These are phyloP conservation scores for Pythium grandisporangium DNA, from an alignment of 352 stramenopile species.

Conservation along the genomic window DNA sequence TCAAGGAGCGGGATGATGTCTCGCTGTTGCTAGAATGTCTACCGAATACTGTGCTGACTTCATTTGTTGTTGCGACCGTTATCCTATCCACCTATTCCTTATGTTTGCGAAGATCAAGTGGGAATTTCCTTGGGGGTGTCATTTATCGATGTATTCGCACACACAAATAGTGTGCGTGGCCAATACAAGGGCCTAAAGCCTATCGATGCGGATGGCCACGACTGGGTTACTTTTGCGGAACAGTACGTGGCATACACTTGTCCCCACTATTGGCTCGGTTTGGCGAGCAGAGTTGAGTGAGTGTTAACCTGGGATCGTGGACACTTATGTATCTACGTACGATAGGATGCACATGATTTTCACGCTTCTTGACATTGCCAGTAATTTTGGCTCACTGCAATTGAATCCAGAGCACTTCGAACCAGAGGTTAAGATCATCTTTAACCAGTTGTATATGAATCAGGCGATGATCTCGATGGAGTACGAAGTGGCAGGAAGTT, in stretches of 20 bases:
- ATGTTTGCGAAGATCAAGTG: conserved; percentile 48
- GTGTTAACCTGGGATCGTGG: too few relatives aligned
- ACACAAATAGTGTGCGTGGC: conserved; percentile 51
- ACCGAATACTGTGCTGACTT: background rate
- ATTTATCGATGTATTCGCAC: conserved; percentile 61
- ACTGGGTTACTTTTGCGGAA: conserved; percentile 56
- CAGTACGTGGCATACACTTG: conserved; percentile 33
- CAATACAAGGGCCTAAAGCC: conserved; percentile 69
- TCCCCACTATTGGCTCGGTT: conserved; percentile 4
- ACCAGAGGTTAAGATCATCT: conserved; percentile 66
- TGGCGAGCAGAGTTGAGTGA: too few relatives aligned
- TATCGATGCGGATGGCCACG: conserved; percentile 47
- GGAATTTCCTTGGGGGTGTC: conserved; percentile 60
- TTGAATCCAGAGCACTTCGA: conserved; percentile 59
- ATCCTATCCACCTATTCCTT: too few relatives aligned
- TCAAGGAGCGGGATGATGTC: too few relatives aligned
- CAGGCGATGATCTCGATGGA: conserved; percentile 63
- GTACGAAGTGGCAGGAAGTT: conserved; percentile 64
- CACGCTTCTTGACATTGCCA: conserved; percentile 64
- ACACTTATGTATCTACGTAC: background rate
- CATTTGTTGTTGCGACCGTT: too few relatives aligned
- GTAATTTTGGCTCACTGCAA: conserved; percentile 66
- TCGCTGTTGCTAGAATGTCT: background rate
- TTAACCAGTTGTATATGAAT: conserved; percentile 60
- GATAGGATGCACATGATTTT: conserved; percentile 74